These are phyloP conservation scores for Quillaja saponaria DNA, from an alignment of 306 rosid species.

Conservation along the genomic window DNA sequence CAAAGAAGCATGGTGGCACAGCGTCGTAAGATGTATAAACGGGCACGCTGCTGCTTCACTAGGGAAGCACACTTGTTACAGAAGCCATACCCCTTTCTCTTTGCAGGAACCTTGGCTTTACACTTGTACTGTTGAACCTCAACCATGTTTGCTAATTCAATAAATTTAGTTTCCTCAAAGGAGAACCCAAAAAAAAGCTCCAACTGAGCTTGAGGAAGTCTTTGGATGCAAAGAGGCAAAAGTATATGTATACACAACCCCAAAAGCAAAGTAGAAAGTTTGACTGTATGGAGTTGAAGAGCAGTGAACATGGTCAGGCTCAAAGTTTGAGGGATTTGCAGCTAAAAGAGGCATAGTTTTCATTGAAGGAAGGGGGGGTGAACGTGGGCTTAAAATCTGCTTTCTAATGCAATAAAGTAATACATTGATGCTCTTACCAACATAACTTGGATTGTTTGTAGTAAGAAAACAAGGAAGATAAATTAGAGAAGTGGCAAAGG, in stretches of 20 bases:
- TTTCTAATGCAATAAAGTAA: conserved; percentile 24
- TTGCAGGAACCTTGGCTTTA: conserved; percentile 29
- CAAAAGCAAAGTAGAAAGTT: conserved; percentile 15
- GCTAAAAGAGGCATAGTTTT: conserved; percentile 42
- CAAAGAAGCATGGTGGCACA: conserved; percentile 98
- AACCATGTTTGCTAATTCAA: conserved; percentile 40
- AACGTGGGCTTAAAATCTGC: conserved; percentile 44
- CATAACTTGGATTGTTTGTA: conserved; percentile 29
- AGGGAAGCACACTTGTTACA: conserved; percentile 69
- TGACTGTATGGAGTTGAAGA: conserved; percentile 46
- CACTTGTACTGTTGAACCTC: conserved; percentile 39
- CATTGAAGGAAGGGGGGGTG: conserved; percentile 55
- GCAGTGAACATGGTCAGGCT: conserved; percentile 79
- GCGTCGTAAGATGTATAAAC: conserved; percentile 80
- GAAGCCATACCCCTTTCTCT: conserved; percentile 53
- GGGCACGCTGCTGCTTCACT: conserved; percentile 85
- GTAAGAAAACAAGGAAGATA: conserved; percentile 30
- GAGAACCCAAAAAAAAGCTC: conserved; percentile 22
- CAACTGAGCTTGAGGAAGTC: conserved; percentile 31
- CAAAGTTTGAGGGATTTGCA: conserved; percentile 83
- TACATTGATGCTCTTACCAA: conserved; percentile 29
- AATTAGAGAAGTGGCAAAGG: conserved; percentile 60
- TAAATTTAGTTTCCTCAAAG: conserved; percentile 1
- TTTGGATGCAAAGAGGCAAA: conserved; percentile 11
- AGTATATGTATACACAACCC: conserved; percentile 26